A percentile compares a stretch with the other conserved stretches of the same genome.
Conservation (phyloP, 1,284 basidiomycete genomes). For the Puccinia coronata region DNA sequence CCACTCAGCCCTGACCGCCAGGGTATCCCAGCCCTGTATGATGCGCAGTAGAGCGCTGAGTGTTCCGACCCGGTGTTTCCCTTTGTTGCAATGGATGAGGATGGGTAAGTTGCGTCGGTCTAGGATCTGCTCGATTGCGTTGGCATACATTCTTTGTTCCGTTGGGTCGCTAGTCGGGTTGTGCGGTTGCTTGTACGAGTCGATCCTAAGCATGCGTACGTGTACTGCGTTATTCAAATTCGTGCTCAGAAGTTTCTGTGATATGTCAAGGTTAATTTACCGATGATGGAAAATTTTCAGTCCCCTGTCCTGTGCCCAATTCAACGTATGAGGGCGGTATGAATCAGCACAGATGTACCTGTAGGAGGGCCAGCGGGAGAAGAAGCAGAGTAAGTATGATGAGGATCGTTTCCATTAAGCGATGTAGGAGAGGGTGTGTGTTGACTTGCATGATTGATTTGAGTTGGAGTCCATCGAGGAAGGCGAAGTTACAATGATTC, state of each 20-base stretch:
- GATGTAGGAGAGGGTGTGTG: not conserved
- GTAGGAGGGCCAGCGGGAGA: not conserved
- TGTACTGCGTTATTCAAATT: too few relatives aligned
- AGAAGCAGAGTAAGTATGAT: not conserved
- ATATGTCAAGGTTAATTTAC: not conserved
- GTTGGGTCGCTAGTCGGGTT: not conserved
- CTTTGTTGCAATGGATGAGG: slow-evolving; percentile 47
- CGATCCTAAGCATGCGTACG: too few relatives aligned
- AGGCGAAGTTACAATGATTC: slow-evolving; percentile 43
- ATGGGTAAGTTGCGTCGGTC: slow-evolving; percentile 40
- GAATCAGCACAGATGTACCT: slow-evolving; percentile 39
- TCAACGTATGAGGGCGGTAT: slow-evolving; percentile 46
- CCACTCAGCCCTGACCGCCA: slow-evolving; percentile 16
- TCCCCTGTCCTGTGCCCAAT: slow-evolving; percentile 43
- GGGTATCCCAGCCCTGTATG: slow-evolving; percentile 34
- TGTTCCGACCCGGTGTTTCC: slow-evolving; percentile 19
- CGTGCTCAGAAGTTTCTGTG: too few relatives aligned
- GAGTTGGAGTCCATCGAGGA: slow-evolving; percentile 36
- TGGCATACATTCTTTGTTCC: slow-evolving; percentile 1
- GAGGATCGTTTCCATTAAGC: too few relatives aligned
- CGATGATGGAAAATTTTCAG: slow-evolving; percentile 48
- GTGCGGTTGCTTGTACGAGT: slow-evolving; percentile 31
- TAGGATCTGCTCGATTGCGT: slow-evolving; percentile 19
- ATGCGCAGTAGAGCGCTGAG: slow-evolving; percentile 24
- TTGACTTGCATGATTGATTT: slow-evolving; percentile 36